phyloP scores from a whole-genome alignment of 2,329 filamentous ascomycete species.

The Aspergillus novofumigatus region DNA sequence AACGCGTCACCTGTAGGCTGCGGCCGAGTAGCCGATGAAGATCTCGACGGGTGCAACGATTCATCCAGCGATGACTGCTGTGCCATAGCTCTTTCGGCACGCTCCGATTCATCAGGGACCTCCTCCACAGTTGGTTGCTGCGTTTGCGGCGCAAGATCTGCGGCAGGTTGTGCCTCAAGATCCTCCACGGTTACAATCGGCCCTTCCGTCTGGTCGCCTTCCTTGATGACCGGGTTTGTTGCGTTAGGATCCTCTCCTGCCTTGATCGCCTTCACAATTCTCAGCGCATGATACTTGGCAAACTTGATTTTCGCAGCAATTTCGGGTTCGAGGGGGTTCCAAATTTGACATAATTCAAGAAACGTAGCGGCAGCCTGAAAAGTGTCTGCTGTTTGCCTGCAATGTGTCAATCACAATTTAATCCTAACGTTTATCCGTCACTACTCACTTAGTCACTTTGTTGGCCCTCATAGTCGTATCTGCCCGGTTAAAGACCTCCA shows the following conservation, averaged over 20 bases:
- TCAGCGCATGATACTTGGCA: slow-evolving; percentile 89
- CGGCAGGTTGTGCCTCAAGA: slow-evolving; percentile 53
- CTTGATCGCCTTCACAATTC: slow-evolving; percentile 87
- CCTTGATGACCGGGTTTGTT: slow-evolving; percentile 69
- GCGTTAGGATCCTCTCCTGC: slow-evolving; percentile 89
- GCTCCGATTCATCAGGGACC: slow-evolving; percentile 53
- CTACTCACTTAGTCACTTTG: slow-evolving; percentile 69
- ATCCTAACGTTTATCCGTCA: background rate
- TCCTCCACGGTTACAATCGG: slow-evolving; percentile 58
- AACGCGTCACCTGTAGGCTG: slow-evolving; percentile 17
- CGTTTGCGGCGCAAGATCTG: slow-evolving; percentile 45
- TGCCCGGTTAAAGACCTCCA: slow-evolving; percentile 80
- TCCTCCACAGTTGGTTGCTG: slow-evolving; percentile 57
- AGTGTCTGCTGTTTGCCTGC: slow-evolving; percentile 84
- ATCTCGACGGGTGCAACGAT: slow-evolving; percentile 48
- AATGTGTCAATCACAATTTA: slow-evolving; percentile 5
- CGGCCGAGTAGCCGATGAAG: slow-evolving; percentile 35
- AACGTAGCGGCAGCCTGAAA: slow-evolving; percentile 92
- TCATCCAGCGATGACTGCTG: slow-evolving; percentile 47
- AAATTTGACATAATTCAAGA: slow-evolving; percentile 81
- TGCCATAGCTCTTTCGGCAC: slow-evolving; percentile 42
- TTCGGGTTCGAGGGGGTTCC: slow-evolving; percentile 71
- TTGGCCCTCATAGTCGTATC: slow-evolving; percentile 77
- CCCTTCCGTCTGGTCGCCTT: slow-evolving; percentile 44
- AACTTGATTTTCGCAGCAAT: slow-evolving; percentile 86